phyloP scores from a whole-genome alignment of 2,329 filamentous ascomycete species.

The Fusarium protoensiforme region DNA sequence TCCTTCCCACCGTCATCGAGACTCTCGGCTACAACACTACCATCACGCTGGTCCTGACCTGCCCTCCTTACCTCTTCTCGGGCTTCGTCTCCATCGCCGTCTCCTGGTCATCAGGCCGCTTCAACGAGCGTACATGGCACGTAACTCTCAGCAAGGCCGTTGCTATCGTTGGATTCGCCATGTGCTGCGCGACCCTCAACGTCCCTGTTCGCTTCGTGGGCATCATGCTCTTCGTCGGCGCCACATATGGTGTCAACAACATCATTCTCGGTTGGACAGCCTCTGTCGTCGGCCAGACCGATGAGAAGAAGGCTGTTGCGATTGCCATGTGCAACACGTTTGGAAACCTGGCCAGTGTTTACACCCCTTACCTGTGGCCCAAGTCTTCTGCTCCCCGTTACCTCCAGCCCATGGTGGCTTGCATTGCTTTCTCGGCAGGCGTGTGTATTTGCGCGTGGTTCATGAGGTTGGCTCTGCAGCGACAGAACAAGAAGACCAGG shows the following conservation, averaged over 20 bases:
- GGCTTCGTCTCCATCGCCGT: constrained; percentile 39
- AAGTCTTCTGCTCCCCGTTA: constrained; percentile 20
- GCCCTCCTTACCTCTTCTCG: constrained; percentile 61
- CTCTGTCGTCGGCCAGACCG: constrained; percentile 54
- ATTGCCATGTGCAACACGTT: constrained; percentile 46
- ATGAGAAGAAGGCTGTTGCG: constrained; percentile 59
- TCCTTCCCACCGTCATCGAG: constrained; percentile 52
- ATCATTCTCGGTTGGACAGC: constrained; percentile 57
- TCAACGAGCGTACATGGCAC: constrained; percentile 33
- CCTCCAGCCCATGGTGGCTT: constrained; percentile 27
- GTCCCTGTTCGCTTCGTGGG: constrained; percentile 35
- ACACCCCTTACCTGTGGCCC: constrained; percentile 38
- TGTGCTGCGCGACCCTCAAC: constrained; percentile 39
- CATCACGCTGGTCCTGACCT: constrained; percentile 61
- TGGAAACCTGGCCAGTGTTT: constrained; percentile 32
- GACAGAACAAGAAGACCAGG: constrained; percentile 49
- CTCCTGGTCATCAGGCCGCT: constrained; percentile 35
- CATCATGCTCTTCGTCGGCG: constrained; percentile 52
- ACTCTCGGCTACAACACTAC: constrained; percentile 59
- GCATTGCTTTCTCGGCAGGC: constrained; percentile 43
- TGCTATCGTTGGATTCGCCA: constrained; percentile 45
- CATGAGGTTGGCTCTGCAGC: constrained; percentile 47
- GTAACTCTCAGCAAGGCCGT: constrained; percentile 47
- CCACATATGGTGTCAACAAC: constrained; percentile 54
- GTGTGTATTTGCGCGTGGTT: constrained; percentile 52